Evolutionary conservation across 2,329 filamentous ascomycete genomes (phyloP).

Genomic region (Orbilia ellipsospora): DNA sequence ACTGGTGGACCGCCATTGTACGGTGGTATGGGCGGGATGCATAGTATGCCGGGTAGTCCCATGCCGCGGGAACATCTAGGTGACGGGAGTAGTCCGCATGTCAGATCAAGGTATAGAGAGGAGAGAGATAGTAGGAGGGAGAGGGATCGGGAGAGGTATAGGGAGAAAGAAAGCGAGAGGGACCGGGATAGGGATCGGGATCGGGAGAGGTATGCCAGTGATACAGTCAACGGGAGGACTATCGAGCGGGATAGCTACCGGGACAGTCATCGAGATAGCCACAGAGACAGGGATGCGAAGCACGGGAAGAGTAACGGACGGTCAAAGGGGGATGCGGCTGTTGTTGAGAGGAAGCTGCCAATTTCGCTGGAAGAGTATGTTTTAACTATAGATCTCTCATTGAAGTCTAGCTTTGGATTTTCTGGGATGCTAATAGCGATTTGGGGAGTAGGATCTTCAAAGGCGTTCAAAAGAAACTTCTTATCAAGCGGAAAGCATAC

Average conservation of each 20-base stretch:
- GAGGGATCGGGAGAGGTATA: constrained; percentile 35
- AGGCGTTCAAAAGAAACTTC: constrained; percentile 94
- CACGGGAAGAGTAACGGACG: constrained; percentile 48
- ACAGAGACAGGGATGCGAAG: constrained; percentile 61
- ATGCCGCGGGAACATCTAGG: constrained; percentile 42
- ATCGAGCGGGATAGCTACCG: constrained; percentile 49
- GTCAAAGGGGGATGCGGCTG: constrained; percentile 70
- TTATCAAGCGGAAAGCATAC: constrained; percentile 96
- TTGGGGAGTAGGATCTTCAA: constrained; percentile 70
- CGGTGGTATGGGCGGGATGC: constrained; percentile 38
- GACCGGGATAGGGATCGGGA: constrained; percentile 30
- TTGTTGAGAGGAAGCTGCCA: constrained; percentile 84
- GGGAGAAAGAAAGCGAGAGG: constrained; percentile 20
- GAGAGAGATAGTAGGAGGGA: constrained; percentile 47
- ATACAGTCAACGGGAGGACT: constrained; percentile 50
- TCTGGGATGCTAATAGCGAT: neutral
- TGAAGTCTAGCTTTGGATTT: neutral
- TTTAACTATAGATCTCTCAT: constrained; percentile 1
- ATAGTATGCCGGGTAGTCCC: constrained; percentile 46
- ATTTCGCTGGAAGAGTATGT: constrained; percentile 80
- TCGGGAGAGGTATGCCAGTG: constrained; percentile 38
- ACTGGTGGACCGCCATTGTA: constrained; percentile 37
- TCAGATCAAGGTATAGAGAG: constrained; percentile 41
- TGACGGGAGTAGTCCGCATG: constrained; percentile 46
- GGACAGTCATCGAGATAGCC: constrained; percentile 40